Base-by-base conservation (phyloP, 2,329 filamentous ascomycete genomes). In the Fusarium musae region DNA sequence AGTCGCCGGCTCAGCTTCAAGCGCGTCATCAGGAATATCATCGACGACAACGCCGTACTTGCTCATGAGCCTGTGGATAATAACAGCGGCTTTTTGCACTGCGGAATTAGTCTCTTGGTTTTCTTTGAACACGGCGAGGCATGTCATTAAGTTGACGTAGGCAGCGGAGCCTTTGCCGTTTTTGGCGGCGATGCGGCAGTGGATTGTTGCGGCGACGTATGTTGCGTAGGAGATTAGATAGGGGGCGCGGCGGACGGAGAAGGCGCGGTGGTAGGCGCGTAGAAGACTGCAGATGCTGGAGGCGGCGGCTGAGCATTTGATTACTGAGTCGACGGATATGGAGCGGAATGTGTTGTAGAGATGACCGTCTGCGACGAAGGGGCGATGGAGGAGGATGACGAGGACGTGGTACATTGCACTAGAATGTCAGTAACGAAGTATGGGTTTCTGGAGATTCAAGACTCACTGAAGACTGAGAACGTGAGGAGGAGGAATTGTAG, bases 141-240 rank as follows among this genome's bases (percentile, higher is more conserved):
- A 88, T 1, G 82, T 84, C 34, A 82, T 80, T 0, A 88, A 78
- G 49, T 79, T 80, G 6, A 76, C 68, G 64, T 85, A 82, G 0
- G 84, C 82, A 8, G 83, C 80, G 1, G 83, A 85, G 0, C 80
- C 79, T 0, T 76, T 77, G 12, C 81, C 80, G 13, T 84, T 81
- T 47, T 85, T 84, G 6, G 87, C 85, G 1, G 87, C 86, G 10
- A 86, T 85, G 6, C 86, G 85, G 1, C 84, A 84, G 57, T 86
- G 84, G 23, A 89, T 88, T 0, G 86, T 89, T 0, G 86, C 86
- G 8, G 84, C 83, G 2, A 88, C 86, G 64, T 89, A 90, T 0
- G 86, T 88, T 0, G 88, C 86, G 74, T 90, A 90, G 0, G 85
- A 87, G 23, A 89, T 83, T 3, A 89, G 78, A 61, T 89, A 89